These are phyloP conservation scores for Globisporangium echinulatum DNA, from an alignment of 352 stramenopile genomes.

Conservation along the genomic window DNA sequence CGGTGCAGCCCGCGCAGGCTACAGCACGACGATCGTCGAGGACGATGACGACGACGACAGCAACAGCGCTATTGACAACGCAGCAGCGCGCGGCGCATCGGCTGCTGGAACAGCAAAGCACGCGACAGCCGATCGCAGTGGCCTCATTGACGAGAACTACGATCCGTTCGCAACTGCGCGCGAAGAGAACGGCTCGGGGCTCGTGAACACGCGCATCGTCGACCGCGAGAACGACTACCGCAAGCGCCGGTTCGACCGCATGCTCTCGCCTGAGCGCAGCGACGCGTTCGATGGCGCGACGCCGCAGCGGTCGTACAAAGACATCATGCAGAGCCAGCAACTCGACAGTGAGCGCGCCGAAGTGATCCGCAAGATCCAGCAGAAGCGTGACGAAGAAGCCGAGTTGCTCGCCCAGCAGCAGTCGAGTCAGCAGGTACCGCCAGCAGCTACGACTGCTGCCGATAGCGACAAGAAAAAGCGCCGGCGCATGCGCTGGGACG, in stretches of 20 bases:
- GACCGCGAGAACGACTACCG: conserved; percentile 92
- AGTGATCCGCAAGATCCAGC: conserved; percentile 83
- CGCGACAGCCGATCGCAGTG: conserved; percentile 21
- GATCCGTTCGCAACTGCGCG: conserved; percentile 85
- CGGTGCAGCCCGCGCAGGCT: conserved; percentile 19
- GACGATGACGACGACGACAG: conserved; percentile 16
- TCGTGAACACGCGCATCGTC: conserved; percentile 93
- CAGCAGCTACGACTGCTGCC: not conserved
- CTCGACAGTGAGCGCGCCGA: conserved; percentile 83
- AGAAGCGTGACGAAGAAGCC: conserved; percentile 68
- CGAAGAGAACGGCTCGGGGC: conserved; percentile 79
- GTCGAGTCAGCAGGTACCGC: conserved; percentile 17
- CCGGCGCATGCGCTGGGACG: conserved; percentile 85
- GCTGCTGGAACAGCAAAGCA: not conserved
- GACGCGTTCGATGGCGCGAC: conserved; percentile 88
- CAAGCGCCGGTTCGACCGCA: conserved; percentile 86
- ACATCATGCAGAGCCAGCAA: conserved; percentile 90
- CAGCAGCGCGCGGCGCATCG: no score
- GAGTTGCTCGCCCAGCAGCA: conserved; percentile 23
- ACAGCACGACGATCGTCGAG: conserved; percentile 42
- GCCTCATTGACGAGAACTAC: conserved; percentile 75
- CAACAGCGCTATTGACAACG: conserved; percentile 1
- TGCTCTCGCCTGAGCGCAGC: conserved; percentile 83
- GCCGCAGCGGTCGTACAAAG: conserved; percentile 74
- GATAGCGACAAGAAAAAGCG: conserved; percentile 45